A percentile compares a stretch with the other conserved stretches of the same genome.
phyloP scores from a whole-genome alignment of 2,329 filamentous ascomycete species.

The Penicillium sp. region DNA sequence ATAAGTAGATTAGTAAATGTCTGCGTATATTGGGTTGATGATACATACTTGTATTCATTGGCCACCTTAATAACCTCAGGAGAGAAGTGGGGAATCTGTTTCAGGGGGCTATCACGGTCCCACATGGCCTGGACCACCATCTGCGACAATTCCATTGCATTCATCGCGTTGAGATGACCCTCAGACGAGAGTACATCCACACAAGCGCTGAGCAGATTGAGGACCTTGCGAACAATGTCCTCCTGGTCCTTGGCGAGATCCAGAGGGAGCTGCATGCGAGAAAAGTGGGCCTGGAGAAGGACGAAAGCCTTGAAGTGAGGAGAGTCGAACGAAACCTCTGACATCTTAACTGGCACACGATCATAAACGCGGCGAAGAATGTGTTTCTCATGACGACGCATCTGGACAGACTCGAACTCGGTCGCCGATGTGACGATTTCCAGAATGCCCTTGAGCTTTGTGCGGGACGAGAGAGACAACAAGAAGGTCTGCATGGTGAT shows the following conservation, averaged over 20 bases:
- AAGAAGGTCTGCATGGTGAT: constrained; percentile 99
- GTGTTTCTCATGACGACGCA: constrained; percentile 85
- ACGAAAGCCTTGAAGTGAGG: constrained; percentile 98
- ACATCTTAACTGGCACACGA: constrained; percentile 91
- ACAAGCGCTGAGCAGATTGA: constrained; percentile 84
- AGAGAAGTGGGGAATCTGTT: constrained; percentile 95
- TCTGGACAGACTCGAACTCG: constrained; percentile 93
- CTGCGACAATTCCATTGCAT: constrained; percentile 98
- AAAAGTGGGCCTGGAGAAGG: constrained; percentile 96
- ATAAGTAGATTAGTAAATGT: constrained; percentile 23
- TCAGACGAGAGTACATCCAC: constrained; percentile 96
- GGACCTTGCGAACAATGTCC: constrained; percentile 75
- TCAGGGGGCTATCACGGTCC: constrained; percentile 94
- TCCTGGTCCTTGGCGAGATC: constrained; percentile 97
- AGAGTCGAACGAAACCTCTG: constrained; percentile 80
- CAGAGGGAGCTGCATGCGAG: constrained; percentile 91
- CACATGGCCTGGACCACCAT: constrained; percentile 99
- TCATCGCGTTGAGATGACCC: constrained; percentile 94
- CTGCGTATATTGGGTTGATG: constrained; percentile 10
- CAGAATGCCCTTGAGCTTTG: constrained; percentile 93
- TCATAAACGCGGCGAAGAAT: constrained; percentile 91
- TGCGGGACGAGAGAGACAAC: constrained; percentile 80
- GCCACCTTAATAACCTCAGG: constrained; percentile 79
- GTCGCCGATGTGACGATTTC: constrained; percentile 97
- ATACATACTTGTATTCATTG: constrained; percentile 69